Base-by-base conservation (phyloP, 164 flowering plant genomes). In the Berberis vulgaris region DNA sequence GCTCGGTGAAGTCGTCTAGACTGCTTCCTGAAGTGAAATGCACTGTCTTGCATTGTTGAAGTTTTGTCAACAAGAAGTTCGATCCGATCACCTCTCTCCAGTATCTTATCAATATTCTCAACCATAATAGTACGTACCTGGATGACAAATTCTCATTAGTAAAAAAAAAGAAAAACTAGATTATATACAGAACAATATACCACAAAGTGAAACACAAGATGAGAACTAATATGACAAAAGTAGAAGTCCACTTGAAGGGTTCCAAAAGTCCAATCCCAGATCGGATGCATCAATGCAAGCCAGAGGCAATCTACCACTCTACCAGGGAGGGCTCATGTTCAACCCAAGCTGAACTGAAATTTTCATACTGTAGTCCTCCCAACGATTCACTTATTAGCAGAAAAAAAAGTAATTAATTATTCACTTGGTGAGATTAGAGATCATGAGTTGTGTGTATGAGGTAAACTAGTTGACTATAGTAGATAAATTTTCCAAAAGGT, bases 31-130 rank as follows among this genome's bases (percentile, higher is more conserved):
- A 94, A 94, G 70, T 87, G 96, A 74, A 94, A 94, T 8, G 99
- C 81, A 78, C 84, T 74, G 57, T 89, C 97, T 82, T 91, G 99
- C 96, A 91, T 91, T 45, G 97, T 89, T 68, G 93, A 83, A 59
- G 99, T 94, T 79, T 89, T 91, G 71, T 91, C 99, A 63, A 94
- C 94, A 65, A 94, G 96, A 74, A 94, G 96, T 71, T 94, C 99
- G 67, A 91, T 89, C 45, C 86, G 70, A 57, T 94, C 99, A 73
- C 99, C 99, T 77, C 97, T 87, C 69, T 91, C 96, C 59, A 94
- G 75, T 65, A 91, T 85, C 76, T 94, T 94, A 72, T 94, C 97
- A 77, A 94, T 89, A 73, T 94, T 94, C 10, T 94, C 99, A 69
- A 94, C 96, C 96, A 89, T 94, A 67, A 94, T 82, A 7, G 96